A percentile compares a stretch with the other conserved stretches of the same genome.
Conservation (phyloP, 2,329 filamentous ascomycete genomes). For the Diaporthe vexans region DNA sequence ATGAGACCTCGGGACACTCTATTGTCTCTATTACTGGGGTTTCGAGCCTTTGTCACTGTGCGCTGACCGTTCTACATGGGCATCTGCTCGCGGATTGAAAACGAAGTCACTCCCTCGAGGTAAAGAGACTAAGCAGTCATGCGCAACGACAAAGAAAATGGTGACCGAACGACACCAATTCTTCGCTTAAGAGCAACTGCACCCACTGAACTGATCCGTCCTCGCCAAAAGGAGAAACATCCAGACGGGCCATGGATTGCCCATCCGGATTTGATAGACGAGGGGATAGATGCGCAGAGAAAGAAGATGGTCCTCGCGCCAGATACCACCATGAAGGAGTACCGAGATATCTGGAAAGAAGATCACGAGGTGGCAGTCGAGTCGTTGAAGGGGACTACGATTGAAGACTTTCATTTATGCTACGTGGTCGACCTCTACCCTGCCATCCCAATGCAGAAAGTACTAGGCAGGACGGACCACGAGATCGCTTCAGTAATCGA, state of each 20-base stretch:
- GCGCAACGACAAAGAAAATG: not conserved
- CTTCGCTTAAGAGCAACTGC: not conserved
- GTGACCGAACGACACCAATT: not conserved
- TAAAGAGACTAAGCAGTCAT: not conserved
- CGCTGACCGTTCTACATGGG: too few relatives aligned
- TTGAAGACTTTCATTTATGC: not conserved
- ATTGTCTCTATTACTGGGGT: too few relatives aligned
- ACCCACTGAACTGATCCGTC: not conserved
- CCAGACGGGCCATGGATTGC: constrained; percentile 6
- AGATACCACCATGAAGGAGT: not conserved
- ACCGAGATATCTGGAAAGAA: not conserved
- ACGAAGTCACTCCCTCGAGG: too few relatives aligned
- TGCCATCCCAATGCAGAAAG: not conserved
- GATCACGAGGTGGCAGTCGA: not conserved
- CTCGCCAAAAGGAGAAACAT: not conserved
- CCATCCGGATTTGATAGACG: not conserved
- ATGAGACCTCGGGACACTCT: too few relatives aligned
- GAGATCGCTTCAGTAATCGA: not conserved
- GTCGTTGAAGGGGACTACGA: not conserved
- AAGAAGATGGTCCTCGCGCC: not conserved
- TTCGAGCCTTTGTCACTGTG: too few relatives aligned
- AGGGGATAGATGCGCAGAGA: not conserved
- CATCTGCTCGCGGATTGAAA: too few relatives aligned
- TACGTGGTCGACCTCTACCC: not conserved
- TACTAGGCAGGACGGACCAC: not conserved